Evolutionary conservation across 2,329 filamentous ascomycete species (phyloP).

Genomic region (Colletotrichum brevisporum): DNA sequence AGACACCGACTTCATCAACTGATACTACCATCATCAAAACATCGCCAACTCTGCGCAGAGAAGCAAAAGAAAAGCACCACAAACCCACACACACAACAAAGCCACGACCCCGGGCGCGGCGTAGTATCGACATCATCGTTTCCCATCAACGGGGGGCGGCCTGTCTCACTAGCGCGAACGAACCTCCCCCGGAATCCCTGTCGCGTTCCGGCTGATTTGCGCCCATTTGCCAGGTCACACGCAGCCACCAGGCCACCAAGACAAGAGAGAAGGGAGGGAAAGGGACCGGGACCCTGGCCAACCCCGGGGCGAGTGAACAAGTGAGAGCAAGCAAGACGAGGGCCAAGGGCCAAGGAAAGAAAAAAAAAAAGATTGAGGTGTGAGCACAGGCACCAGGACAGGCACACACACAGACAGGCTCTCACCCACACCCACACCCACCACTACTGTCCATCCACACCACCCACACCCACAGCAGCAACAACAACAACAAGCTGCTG

Average conservation of each 20-base stretch:
- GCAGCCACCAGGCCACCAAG: constrained; percentile 38
- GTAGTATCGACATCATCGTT: constrained; percentile 41
- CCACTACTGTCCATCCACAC: too few species aligned
- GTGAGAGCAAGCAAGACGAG: constrained; percentile 3
- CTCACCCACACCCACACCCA: too few species aligned
- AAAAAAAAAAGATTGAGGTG: constrained; percentile 17
- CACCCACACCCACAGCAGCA: too few species aligned
- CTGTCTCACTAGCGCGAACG: constrained; percentile 43
- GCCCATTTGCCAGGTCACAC: constrained; percentile 41
- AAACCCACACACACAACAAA: neutral
- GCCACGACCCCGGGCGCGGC: constrained; percentile 30
- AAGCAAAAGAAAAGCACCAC: neutral
- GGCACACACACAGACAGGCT: too few species aligned
- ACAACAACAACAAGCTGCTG: too few species aligned
- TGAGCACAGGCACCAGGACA: constrained; percentile 31
- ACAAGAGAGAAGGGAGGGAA: constrained; percentile 7
- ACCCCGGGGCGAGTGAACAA: constrained; percentile 24
- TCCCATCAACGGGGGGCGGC: constrained; percentile 37
- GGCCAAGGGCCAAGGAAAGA: constrained; percentile 4
- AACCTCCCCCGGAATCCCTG: constrained; percentile 41
- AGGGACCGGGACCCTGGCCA: constrained; percentile 28
- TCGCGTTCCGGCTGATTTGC: constrained; percentile 41
- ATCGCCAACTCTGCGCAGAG: neutral
- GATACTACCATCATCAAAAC: neutral
- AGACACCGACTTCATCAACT: neutral